These are phyloP conservation scores for Chrysoporthe austroafricana DNA, from an alignment of 2,329 filamentous ascomycete genomes.

Conservation along the genomic window DNA sequence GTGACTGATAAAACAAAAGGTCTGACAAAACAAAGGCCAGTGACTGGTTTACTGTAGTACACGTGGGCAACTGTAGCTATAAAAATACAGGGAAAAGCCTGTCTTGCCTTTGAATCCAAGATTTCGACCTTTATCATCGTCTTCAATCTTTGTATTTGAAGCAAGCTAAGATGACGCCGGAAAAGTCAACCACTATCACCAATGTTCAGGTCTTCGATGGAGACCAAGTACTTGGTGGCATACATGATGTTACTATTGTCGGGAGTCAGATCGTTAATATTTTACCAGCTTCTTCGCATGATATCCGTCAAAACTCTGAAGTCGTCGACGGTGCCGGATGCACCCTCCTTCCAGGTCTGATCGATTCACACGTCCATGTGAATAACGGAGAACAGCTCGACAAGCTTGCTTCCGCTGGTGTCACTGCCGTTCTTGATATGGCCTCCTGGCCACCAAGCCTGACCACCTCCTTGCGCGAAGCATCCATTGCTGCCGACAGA, in stretches of 20 bases:
- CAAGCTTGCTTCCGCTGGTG: conserved; percentile 1
- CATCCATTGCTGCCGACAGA: background rate
- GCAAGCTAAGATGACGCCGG: background rate
- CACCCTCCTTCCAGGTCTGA: conserved; percentile 12
- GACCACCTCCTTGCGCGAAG: background rate
- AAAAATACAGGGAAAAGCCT: too few relatives aligned
- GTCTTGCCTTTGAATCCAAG: too few relatives aligned
- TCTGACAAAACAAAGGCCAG: too few relatives aligned
- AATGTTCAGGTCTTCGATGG: conserved; percentile 9
- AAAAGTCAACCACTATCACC: conserved; percentile 1
- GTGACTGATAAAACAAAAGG: too few relatives aligned
- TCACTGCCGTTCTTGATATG: conserved; percentile 1
- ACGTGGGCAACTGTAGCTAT: too few relatives aligned
- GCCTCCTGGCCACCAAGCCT: background rate
- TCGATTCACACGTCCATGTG: conserved; percentile 4
- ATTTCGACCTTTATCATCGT: background rate
- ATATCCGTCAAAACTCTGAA: background rate
- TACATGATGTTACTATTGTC: background rate
- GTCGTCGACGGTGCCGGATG: background rate
- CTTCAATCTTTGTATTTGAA: background rate
- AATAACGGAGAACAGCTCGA: conserved; percentile 1
- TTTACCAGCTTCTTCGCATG: background rate
- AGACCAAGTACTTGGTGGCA: background rate
- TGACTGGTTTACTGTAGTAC: too few relatives aligned
- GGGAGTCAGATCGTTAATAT: background rate